Conservation (phyloP, 306 rosid species). For the Prunus mume region DNA sequence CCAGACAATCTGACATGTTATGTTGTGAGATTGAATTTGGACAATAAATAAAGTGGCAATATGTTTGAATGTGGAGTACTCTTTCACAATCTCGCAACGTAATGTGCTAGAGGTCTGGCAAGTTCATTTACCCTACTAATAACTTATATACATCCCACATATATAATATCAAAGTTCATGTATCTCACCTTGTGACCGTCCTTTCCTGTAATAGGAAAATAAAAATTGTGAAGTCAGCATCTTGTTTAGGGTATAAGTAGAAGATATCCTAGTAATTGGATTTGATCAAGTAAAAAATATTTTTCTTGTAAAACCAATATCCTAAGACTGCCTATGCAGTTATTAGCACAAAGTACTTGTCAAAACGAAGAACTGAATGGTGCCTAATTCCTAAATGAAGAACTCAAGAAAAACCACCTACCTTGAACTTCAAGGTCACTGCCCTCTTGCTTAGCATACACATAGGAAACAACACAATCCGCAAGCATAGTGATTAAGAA, state of each 20-base stretch:
- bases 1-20: background rate
- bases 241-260: background rate
- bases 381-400: no score
- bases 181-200: slow-evolving; percentile 4
- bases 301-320: no score
- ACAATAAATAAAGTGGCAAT: background rate
- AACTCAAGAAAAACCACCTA: background rate
- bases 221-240: background rate
- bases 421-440: slow-evolving; percentile 41
- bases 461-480: slow-evolving; percentile 47
- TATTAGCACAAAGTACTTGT: no score
- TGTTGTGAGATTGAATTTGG: no score
- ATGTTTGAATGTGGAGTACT: no score
- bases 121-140: no score
- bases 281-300: no score
- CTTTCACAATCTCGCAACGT: no score
- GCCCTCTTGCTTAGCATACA: slow-evolving; percentile 34
- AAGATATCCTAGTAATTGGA: no score
- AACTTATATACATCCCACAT: background rate
- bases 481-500: slow-evolving; percentile 64
- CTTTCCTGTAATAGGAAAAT: background rate
- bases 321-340: no score
- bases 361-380: no score
- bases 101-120: no score
- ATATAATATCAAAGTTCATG: background rate